Percentiles rank a stretch among this genome's conserved stretches.
Conservation (phyloP, 2,329 filamentous ascomycete species). For the Ophiostoma montium region DNA sequence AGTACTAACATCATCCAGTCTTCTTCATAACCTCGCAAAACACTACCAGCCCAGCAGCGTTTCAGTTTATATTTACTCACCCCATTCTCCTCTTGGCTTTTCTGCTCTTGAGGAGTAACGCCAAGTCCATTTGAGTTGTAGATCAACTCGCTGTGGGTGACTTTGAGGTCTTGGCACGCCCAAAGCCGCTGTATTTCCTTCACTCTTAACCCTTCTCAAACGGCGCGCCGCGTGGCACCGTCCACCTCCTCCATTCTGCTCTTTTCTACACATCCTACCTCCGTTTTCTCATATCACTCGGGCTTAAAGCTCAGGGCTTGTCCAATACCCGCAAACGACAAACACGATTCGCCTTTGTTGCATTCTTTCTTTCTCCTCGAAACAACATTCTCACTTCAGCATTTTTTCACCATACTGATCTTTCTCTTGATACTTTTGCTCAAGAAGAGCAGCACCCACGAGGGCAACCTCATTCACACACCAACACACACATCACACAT, state of each 20-base stretch:
- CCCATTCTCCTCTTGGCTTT: neutral
- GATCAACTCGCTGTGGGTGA: neutral
- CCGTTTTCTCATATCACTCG: neutral
- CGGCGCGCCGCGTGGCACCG: neutral
- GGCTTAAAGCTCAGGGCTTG: neutral
- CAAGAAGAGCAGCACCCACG: no score
- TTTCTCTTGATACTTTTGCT: no score
- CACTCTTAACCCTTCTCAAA: neutral
- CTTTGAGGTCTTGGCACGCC: neutral
- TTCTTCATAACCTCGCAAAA: neutral
- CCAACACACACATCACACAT: slow-evolving; percentile 1
- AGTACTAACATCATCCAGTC: neutral
- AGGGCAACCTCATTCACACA: neutral
- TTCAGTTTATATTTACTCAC: neutral
- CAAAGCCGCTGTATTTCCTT: neutral
- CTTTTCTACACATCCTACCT: neutral
- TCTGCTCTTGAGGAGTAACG: neutral
- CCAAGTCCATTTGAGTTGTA: neutral
- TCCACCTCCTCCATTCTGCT: neutral
- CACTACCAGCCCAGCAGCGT: neutral
- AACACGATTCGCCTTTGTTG: neutral
- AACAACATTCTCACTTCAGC: no score
- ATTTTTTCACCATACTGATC: no score
- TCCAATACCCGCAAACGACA: neutral
- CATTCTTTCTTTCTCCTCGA: neutral